Evolutionary conservation across 345 rosid species (phyloP), one percentile per base, ranked within the genome.

Genomic region (Eucalyptus polybractea): DNA sequence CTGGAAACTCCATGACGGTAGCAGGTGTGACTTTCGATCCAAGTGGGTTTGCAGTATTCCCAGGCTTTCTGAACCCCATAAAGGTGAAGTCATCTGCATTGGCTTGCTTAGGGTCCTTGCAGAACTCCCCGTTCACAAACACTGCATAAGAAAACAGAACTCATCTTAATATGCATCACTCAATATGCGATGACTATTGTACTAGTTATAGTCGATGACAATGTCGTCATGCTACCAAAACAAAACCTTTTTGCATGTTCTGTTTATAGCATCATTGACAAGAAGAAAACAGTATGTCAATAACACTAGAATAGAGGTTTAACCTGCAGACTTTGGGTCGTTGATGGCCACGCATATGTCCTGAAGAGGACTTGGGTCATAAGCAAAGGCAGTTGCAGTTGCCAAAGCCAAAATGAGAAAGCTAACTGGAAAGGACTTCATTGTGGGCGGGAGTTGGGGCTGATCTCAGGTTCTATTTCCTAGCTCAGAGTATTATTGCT

Each of bases 121-220:
- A 89, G 31, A 89, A 86, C 86, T 86, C 89, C 8, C 90, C 90
- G 21, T 89, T 89, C 65, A 89, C 90, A 27, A 80, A 88, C 37
- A 88, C 89, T 51, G 87, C 89, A 80, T 50, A 15, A 17, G 50
- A 81, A 21, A 0, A 45, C 62, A 42, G 62, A 56, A 56, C 62
- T 56, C 62, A 56, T 56, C 62, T 56, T 22, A 56, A 86, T 7
- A 80, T 44, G 45, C 21, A 17, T 44, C 24, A 31, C 44, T 80
- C 85, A 80, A 56, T 47, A 56, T 11, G 25, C 10, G 13, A 8
- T 56, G 62, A 22, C 6, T 56, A 56, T 56, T 56, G 1, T 1
- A 7, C 58, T 0, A 53, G 58, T 53, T 9, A 22, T 56, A 1
- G 1, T 22, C 2, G 29, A 22, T 22, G 1, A 9, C 27, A 0